Evolutionary conservation across 192 early-diverging fungal genomes (phyloP).

Genomic region (Dissophora globulifera): DNA sequence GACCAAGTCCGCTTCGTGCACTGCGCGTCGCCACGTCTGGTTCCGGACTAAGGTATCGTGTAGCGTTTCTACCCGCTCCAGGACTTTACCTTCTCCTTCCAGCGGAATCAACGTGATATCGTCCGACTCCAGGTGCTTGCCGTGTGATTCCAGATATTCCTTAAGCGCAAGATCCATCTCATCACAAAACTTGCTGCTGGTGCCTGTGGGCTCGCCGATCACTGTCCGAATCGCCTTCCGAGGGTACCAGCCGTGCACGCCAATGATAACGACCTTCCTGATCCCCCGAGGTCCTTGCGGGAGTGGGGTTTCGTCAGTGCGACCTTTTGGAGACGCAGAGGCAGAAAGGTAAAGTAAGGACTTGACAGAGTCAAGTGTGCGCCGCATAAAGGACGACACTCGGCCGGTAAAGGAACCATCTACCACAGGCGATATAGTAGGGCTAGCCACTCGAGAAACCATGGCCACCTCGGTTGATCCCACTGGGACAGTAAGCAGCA

Average conservation of each 20-base stretch:
- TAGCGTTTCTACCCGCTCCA: constrained; percentile 82
- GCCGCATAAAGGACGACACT: background rate
- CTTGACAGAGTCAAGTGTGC: constrained; percentile 10
- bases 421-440: background rate
- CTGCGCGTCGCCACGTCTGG: constrained; percentile 47
- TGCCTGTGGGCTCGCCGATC: constrained; percentile 94
- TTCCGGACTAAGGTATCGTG: constrained; percentile 73
- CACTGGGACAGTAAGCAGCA: constrained; percentile 21
- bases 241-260: constrained; percentile 97
- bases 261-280: constrained; percentile 76
- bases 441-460: background rate
- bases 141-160: constrained; percentile 63
- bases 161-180: constrained; percentile 82
- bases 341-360: constrained; percentile 2
- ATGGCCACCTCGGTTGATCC: constrained; percentile 4
- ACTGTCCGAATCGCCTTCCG: constrained; percentile 75
- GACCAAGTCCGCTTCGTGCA: constrained; percentile 76
- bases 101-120: constrained; percentile 83
- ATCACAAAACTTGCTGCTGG: constrained; percentile 86
- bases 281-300: constrained; percentile 48
- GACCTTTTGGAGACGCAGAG: too few relatives aligned
- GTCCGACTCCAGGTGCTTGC: constrained; percentile 57
- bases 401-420: background rate
- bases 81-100: constrained; percentile 91
- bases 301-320: background rate